Base-by-base conservation (phyloP, 441 rosid genomes). In the Bruguiera hainesii region DNA sequence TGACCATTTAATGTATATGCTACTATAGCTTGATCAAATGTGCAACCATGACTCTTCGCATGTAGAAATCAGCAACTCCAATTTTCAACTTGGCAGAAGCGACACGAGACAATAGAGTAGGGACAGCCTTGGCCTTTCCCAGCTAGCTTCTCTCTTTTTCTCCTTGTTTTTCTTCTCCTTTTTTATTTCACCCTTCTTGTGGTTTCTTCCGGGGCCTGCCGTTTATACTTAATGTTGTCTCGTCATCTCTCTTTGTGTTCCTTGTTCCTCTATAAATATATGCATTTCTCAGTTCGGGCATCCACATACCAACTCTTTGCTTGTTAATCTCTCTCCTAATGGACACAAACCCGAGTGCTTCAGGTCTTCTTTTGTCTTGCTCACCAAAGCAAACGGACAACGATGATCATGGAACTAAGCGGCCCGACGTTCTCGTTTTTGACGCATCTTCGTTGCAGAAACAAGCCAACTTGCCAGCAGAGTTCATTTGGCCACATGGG, bases 401-500 rank as follows among this genome's bases (percentile, higher is more conserved):
- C 48, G 48, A 42, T 42, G 29, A 53, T 23, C 73, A 73, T 46
- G 70, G 75, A 76, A 58, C 19, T 11, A 65, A 69, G 0, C 48
- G 18, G 48, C 48, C 48, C 5, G 48, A 42, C 16, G n/a, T 1
- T 15, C 23, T 66, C 37, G 61, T 56, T 31, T 74, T 80, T 29
- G 79, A 84, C 73, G 28, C 77, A 1, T 69, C 71, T 30, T 56
- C 30, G 42, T 55, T 76, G 46, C 80, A 76, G 53, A 71, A 71
- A 2, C 79, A 82, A 58, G 16, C 78, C 0, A 68, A 39, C 67
- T 53, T 89, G 57, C 93, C 96, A 35, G 65, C 68, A 7, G 87
- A 83, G 65, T 87, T 87, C 79, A 31, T 81, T 6, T 90, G 96
- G 96, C 89, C 96, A 1, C 61, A 81, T 46, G 69, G 69, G 51